phyloP scores from a whole-genome alignment of 495 filamentous ascomycete species.

The Saxophila tyrrhenica region DNA sequence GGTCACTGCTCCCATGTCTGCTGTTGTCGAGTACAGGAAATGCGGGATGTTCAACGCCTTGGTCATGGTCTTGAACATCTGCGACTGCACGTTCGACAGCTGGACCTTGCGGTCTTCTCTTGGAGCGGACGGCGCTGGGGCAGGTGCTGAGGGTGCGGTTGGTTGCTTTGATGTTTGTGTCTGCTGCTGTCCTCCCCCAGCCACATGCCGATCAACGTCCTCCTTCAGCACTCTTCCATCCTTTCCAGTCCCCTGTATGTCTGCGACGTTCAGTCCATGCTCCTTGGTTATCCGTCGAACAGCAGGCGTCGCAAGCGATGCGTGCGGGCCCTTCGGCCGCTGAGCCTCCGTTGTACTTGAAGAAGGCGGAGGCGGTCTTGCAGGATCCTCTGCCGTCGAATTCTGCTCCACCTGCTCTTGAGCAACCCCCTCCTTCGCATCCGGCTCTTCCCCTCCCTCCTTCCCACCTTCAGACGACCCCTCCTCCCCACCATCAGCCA shows the following conservation, averaged over 20 bases:
- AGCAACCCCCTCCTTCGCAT: not conserved
- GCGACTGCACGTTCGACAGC: slow-evolving; percentile 67
- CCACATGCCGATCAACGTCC: slow-evolving; percentile 65
- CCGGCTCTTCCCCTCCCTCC: not conserved
- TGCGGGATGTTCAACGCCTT: slow-evolving; percentile 80
- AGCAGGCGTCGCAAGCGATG: slow-evolving; percentile 76
- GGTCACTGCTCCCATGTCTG: slow-evolving; percentile 63
- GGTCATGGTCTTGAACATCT: slow-evolving; percentile 99
- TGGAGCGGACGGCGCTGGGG: slow-evolving; percentile 18
- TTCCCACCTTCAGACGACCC: not conserved
- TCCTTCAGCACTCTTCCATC: slow-evolving; percentile 89
- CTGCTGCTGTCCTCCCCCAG: slow-evolving; percentile 34
- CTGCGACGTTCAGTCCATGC: slow-evolving; percentile 58
- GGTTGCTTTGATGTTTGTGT: slow-evolving; percentile 3
- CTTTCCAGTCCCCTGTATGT: slow-evolving; percentile 76
- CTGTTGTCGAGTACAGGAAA: slow-evolving; percentile 81
- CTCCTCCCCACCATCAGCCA: slow-evolving; percentile 11
- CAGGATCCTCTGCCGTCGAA: not conserved
- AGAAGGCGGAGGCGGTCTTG: not conserved
- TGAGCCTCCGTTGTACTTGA: not conserved
- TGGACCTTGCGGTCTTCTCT: slow-evolving; percentile 48
- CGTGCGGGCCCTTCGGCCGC: slow-evolving; percentile 36
- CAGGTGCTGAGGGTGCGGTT: not conserved
- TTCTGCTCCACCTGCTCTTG: not conserved
- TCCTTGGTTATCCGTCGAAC: slow-evolving; percentile 80